A percentile compares a stretch with the other conserved stretches of the same genome.
phyloP scores from a whole-genome alignment of 257 asterid genomes.

The Solanum verrucosum region DNA sequence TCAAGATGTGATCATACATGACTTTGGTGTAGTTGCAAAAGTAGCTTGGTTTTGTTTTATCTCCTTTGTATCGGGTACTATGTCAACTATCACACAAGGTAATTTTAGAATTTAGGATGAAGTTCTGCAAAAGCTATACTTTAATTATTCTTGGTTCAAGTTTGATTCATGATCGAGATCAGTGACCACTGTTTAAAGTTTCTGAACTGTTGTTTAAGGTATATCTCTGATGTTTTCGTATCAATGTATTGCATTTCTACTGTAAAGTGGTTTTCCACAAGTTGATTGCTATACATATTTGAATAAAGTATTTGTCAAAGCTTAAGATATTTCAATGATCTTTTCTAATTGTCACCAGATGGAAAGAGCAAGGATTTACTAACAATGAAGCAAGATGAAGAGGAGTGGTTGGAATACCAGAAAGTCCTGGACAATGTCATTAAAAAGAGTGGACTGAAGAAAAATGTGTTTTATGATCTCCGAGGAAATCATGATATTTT shows the following conservation, averaged over 20 bases:
- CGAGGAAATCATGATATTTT: constrained; percentile 95
- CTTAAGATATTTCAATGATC: background rate
- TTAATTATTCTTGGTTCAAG: background rate
- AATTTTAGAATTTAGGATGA: background rate
- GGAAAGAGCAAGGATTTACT: constrained; percentile 91
- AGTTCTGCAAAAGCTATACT: background rate
- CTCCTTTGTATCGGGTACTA: background rate
- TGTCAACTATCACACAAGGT: background rate
- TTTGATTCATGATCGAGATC: background rate
- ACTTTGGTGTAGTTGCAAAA: background rate
- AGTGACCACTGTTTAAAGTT: background rate
- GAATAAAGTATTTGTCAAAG: background rate
- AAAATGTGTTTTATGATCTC: constrained; percentile 61
- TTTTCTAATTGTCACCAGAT: constrained; percentile 29
- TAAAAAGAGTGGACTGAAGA: constrained; percentile 62
- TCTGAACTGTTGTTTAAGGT: background rate
- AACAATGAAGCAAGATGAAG: constrained; percentile 71
- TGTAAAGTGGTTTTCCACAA: background rate
- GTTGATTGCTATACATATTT: background rate
- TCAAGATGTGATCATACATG: background rate
- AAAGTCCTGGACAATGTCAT: constrained; percentile 65
- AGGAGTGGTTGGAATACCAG: constrained; percentile 84
- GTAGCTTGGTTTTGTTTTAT: background rate
- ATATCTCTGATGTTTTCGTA: background rate
- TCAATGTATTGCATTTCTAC: background rate